Percentiles rank a stretch among this genome's conserved stretches.
phyloP scores from a whole-genome alignment of 2,329 filamentous ascomycete species.

The Calonectria pseudoreteaudii region DNA sequence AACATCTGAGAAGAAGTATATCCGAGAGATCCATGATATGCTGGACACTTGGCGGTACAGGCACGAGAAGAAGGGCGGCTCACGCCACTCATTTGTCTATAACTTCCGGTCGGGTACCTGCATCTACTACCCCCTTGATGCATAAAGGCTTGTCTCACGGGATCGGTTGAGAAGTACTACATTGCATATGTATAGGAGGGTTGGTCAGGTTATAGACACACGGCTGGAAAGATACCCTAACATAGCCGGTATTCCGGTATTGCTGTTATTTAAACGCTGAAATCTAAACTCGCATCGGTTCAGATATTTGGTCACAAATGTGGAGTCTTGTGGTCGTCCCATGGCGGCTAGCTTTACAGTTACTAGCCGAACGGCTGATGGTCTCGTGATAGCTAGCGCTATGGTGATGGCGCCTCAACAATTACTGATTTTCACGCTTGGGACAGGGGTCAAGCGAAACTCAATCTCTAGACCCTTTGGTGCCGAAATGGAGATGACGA shows the following conservation, averaged over 20 bases:
- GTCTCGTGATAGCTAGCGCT: background rate
- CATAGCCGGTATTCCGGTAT: background rate
- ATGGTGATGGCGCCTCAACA: background rate
- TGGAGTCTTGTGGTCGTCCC: background rate
- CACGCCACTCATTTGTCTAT: conserved; percentile 86
- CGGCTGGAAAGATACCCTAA: conserved; percentile 5
- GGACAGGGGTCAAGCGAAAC: background rate
- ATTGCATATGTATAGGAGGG: background rate
- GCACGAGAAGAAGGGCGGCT: conserved; percentile 65
- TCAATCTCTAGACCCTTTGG: background rate
- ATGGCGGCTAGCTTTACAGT: background rate
- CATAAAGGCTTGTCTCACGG: conserved; percentile 29
- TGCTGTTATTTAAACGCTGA: background rate
- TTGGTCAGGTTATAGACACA: background rate
- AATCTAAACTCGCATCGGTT: background rate
- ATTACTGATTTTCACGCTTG: background rate
- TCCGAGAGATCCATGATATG: conserved; percentile 84
- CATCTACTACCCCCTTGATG: conserved; percentile 84
- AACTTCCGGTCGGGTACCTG: conserved; percentile 89
- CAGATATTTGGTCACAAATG: background rate
- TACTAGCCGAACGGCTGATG: background rate
- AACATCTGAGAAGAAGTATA: conserved; percentile 82
- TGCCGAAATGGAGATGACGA: background rate
- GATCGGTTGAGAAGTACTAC: background rate
- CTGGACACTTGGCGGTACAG: conserved; percentile 71